Evolutionary conservation across 23 red algal genomes (phyloP).

Genomic region (Cyanidioschyzon merolae): DNA sequence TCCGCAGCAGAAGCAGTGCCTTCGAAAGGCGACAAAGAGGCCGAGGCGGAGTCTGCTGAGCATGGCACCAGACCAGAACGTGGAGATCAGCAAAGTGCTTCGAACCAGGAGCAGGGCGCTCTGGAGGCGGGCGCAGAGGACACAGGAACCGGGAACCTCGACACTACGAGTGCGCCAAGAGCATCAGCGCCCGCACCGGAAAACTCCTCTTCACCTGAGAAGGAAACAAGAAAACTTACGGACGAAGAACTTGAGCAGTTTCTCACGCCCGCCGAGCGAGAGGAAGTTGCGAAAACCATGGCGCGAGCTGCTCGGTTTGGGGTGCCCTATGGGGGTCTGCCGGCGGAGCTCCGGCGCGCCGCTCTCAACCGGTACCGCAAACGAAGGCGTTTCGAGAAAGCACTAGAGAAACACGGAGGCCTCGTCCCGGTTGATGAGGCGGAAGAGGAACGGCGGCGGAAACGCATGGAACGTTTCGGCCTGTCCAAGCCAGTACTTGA

Average conservation of each 20-base stretch:
- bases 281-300: neutral
- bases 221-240: neutral
- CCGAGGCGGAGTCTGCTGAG: too few species aligned
- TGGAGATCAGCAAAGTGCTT: too few species aligned
- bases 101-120: too few species aligned
- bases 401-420: neutral
- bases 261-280: neutral
- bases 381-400: neutral
- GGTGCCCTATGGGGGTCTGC: neutral
- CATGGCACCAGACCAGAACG: too few species aligned
- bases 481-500: slow-evolving; percentile 1
- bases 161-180: too few species aligned
- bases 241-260: slow-evolving; percentile 3
- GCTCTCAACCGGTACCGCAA: neutral
- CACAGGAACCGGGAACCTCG: neutral
- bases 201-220: too few species aligned
- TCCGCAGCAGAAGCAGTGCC: neutral
- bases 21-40: neutral
- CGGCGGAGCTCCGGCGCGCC: neutral
- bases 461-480: slow-evolving; percentile 10
- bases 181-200: too few species aligned
- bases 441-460: neutral
- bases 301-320: neutral
- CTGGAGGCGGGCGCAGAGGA: neutral
- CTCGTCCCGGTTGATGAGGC: slow-evolving; percentile 5